Conservation (phyloP, 352 stramenopile genomes). For the Phytophthora foliorum region DNA sequence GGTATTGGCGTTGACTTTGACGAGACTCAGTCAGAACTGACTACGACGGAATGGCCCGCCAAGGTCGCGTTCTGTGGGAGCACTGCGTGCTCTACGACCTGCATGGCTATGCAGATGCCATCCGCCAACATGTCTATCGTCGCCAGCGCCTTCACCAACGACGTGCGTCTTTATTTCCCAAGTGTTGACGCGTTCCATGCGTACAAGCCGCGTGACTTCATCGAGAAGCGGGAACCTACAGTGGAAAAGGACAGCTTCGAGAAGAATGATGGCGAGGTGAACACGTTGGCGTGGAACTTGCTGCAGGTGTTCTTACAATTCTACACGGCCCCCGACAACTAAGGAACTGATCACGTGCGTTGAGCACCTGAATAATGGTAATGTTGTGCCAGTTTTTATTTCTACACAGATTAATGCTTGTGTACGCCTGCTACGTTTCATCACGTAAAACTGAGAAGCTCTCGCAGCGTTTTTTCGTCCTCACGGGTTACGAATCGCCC, state of each 20-base stretch:
- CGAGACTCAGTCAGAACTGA: constrained; percentile 14
- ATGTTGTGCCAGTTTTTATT: constrained; percentile 26
- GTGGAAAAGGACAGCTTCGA: constrained; percentile 27
- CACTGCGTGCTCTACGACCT: constrained; percentile 61
- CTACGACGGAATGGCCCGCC: constrained; percentile 39
- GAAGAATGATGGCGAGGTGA: constrained; percentile 41
- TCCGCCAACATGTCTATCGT: constrained; percentile 51
- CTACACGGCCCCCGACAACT: constrained; percentile 31
- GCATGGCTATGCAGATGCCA: constrained; percentile 62
- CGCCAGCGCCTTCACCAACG: constrained; percentile 60
- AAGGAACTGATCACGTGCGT: neutral
- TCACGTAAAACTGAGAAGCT: constrained; percentile 77
- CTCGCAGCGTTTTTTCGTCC: constrained; percentile 87
- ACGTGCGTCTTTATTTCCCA: constrained; percentile 51
- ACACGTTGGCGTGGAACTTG: constrained; percentile 45
- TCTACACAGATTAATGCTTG: constrained; percentile 5
- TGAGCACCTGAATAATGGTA: constrained; percentile 19
- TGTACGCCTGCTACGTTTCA: constrained; percentile 3
- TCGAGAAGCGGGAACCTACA: constrained; percentile 28
- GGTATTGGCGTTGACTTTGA: constrained; percentile 56
- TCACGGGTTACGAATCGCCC: constrained; percentile 97
- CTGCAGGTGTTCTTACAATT: constrained; percentile 43
- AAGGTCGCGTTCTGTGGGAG: constrained; percentile 61
- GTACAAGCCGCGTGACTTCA: constrained; percentile 47
- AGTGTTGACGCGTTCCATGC: constrained; percentile 45